Conservation (phyloP, 495 filamentous ascomycete genomes). For the Evernia prunastri region DNA sequence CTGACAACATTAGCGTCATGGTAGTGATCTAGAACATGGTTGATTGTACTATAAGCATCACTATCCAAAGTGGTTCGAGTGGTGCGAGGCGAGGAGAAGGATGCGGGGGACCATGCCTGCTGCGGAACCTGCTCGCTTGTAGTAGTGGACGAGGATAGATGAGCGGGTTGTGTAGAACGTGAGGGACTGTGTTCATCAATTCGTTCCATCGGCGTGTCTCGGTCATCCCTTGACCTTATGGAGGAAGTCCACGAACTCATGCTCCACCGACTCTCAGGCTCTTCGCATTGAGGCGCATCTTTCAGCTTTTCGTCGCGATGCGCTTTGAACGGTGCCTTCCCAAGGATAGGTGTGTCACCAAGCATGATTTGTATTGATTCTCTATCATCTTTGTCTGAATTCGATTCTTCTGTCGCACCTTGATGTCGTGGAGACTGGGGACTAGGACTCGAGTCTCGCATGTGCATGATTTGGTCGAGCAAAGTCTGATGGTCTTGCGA, state of each 20-base stretch:
- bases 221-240: conserved; percentile 34
- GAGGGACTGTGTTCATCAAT: conserved; percentile 27
- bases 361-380: conserved; percentile 60
- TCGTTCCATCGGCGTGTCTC: conserved; percentile 26
- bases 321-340: conserved; percentile 33
- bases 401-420: conserved; percentile 33
- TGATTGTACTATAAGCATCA: conserved; percentile 39
- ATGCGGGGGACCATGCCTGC: conserved; percentile 26
- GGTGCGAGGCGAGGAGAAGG: conserved; percentile 21
- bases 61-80: conserved; percentile 34
- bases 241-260: conserved; percentile 51
- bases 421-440: conserved; percentile 25
- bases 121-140: conserved; percentile 24
- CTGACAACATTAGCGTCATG: conserved; percentile 30
- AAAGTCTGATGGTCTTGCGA: conserved; percentile 40
- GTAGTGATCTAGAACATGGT: conserved; percentile 39
- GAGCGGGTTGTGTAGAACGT: conserved; percentile 6
- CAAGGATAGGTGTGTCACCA: conserved; percentile 38
- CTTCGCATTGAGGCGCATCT: conserved; percentile 23
- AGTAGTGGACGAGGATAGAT: conserved; percentile 23
- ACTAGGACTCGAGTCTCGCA: conserved; percentile 39
- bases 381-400: conserved; percentile 46
- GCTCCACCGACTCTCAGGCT: conserved; percentile 41
- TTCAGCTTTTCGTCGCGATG: conserved; percentile 29
- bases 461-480: conserved; percentile 46